A percentile compares a stretch with the other conserved stretches of the same genome.
phyloP scores from a whole-genome alignment of 169 alveolate species.

The Blepharisma undulans region DNA sequence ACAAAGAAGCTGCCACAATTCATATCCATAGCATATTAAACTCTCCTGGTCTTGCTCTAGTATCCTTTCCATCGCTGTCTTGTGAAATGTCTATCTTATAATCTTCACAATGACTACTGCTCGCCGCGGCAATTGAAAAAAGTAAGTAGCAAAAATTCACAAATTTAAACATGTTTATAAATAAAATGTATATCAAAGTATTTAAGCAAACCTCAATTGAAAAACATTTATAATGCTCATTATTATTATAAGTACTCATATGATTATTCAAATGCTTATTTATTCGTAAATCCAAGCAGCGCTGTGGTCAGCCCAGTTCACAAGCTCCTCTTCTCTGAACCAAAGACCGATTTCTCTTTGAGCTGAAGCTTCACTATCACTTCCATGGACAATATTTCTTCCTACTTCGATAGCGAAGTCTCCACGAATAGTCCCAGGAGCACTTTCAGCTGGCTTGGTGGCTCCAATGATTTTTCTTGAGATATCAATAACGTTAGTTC shows the following conservation, averaged over 20 bases:
- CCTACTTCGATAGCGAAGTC: constrained; percentile 94
- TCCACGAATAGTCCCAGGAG: constrained; percentile 96
- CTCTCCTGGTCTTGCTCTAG: background rate
- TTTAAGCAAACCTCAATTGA: no score
- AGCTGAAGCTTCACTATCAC: constrained; percentile 94
- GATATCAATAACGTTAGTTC: constrained; percentile 92
- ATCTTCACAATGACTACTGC: background rate
- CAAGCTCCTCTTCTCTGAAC: constrained; percentile 94
- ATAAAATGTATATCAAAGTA: background rate
- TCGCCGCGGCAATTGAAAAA: background rate
- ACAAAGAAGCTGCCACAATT: background rate
- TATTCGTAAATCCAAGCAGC: constrained; percentile 84
- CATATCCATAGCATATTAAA: constrained; percentile 28
- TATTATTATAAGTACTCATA: background rate
- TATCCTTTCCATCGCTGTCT: constrained; percentile 14
- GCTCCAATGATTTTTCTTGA: constrained; percentile 95
- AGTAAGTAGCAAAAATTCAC: background rate
- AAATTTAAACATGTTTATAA: background rate
- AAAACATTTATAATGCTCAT: background rate
- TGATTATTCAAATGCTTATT: background rate
- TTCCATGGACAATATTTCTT: constrained; percentile 95
- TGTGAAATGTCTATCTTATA: background rate
- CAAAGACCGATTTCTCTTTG: constrained; percentile 93
- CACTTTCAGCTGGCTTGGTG: constrained; percentile 91
- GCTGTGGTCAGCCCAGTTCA: constrained; percentile 71